A percentile compares a stretch with the other conserved stretches of the same genome.
These are phyloP conservation scores for Pseudozyma sp. DNA, from an alignment of 1,284 basidiomycete genomes.

Conservation along the genomic window DNA sequence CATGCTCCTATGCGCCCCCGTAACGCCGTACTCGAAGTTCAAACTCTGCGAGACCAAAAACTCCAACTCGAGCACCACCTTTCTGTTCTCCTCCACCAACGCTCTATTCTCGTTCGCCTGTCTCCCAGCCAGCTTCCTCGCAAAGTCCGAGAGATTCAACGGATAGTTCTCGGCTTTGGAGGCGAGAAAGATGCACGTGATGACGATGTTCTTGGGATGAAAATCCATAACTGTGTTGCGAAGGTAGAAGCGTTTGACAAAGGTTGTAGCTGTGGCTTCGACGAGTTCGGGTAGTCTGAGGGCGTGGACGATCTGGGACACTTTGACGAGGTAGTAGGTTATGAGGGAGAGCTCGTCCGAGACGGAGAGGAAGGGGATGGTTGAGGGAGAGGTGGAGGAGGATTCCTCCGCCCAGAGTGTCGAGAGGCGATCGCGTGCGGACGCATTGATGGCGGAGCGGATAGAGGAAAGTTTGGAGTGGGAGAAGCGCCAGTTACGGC, in stretches of 20 bases:
- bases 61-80: constrained; percentile 90
- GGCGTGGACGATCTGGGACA: constrained; percentile 83
- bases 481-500: constrained; percentile 62
- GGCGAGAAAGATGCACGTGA: constrained; percentile 89
- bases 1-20: constrained; percentile 87
- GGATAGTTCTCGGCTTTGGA: constrained; percentile 96
- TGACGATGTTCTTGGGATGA: constrained; percentile 96
- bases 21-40: constrained; percentile 90
- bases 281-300: constrained; percentile 91
- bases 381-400: constrained; percentile 8
- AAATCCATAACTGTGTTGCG: constrained; percentile 99
- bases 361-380: constrained; percentile 77
- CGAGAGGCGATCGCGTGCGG: constrained; percentile 23
- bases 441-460: constrained; percentile 24
- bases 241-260: constrained; percentile 95
- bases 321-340: constrained; percentile 86
- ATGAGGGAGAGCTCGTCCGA: constrained; percentile 89
- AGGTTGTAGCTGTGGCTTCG: constrained; percentile 89
- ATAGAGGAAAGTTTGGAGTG: constrained; percentile 17
- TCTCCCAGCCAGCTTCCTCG: constrained; percentile 67
- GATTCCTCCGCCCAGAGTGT: constrained; percentile 36
- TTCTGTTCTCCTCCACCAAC: constrained; percentile 73
- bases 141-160: constrained; percentile 85
- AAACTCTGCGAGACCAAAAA: constrained; percentile 94
- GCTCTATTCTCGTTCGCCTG: constrained; percentile 77